A percentile compares a stretch with the other conserved stretches of the same genome.
phyloP scores from a whole-genome alignment of 352 stramenopile genomes.

The Halophytophthora batemanensis region DNA sequence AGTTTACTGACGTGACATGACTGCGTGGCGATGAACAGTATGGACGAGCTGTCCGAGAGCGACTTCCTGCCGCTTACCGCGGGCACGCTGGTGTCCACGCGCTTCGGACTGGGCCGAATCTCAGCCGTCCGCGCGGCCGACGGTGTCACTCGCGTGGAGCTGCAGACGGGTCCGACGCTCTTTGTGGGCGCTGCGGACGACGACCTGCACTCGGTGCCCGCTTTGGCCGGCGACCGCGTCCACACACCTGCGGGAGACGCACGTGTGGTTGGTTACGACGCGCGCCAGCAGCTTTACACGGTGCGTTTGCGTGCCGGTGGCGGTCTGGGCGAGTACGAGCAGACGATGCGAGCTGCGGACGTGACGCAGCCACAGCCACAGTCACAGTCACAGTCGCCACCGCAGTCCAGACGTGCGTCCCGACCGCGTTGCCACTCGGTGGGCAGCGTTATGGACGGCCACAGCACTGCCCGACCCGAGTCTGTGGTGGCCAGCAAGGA shows the following conservation, averaged over 20 bases:
- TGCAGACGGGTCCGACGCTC: constrained; percentile 37
- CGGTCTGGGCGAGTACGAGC: constrained; percentile 35
- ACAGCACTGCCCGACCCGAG: no score
- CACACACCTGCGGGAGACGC: constrained; percentile 55
- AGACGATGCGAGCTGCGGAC: constrained; percentile 33
- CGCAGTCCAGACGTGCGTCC: constrained; percentile 12
- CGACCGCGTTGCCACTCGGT: constrained; percentile 34
- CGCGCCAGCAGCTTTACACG: constrained; percentile 47
- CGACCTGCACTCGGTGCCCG: constrained; percentile 50
- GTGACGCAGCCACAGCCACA: constrained; percentile 38
- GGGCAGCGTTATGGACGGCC: constrained; percentile 12
- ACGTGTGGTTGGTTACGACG: constrained; percentile 48
- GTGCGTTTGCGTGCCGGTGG: constrained; percentile 34
- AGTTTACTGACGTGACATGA: no score
- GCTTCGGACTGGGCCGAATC: constrained; percentile 65
- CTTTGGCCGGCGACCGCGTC: constrained; percentile 54
- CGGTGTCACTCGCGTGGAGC: constrained; percentile 43
- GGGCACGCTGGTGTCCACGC: constrained; percentile 52
- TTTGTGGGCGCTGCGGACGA: constrained; percentile 36
- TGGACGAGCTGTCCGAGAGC: constrained; percentile 41
- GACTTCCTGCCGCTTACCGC: constrained; percentile 35
- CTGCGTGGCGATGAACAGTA: no score
- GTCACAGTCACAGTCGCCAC: constrained; percentile 4
- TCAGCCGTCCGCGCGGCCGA: constrained; percentile 45
- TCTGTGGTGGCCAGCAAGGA: constrained; percentile 25